These are phyloP conservation scores for Fraxinus dipetala DNA, from an alignment of 305 asterid genomes.

Conservation along the genomic window DNA sequence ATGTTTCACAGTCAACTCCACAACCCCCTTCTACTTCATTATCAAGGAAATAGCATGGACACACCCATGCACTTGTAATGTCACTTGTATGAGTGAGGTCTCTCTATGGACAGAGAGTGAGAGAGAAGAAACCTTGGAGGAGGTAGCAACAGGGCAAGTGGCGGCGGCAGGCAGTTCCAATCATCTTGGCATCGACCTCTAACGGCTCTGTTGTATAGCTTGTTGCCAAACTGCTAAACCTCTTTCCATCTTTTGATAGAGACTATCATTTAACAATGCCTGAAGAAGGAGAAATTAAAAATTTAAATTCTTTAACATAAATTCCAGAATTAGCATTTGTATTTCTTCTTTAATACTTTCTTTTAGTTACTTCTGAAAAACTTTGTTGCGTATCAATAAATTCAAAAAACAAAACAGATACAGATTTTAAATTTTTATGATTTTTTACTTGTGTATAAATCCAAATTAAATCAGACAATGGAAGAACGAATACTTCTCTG, in stretches of 20 bases:
- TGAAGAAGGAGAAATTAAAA: neutral
- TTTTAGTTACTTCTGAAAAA: too few relatives aligned
- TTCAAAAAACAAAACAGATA: too few relatives aligned
- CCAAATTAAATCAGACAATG: neutral
- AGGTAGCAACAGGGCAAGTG: too few relatives aligned
- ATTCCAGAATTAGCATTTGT: neutral
- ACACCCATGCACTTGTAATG: too few relatives aligned
- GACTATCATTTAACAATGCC: neutral
- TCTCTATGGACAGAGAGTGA: too few relatives aligned
- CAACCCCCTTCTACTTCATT: neutral
- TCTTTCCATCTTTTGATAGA: neutral
- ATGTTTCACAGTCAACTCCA: neutral
- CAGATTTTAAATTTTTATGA: too few relatives aligned
- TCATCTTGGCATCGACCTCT: neutral
- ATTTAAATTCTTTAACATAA: too few relatives aligned
- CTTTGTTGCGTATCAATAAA: too few relatives aligned
- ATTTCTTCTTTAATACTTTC: neutral
- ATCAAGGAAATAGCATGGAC: too few relatives aligned
- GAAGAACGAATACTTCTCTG: neutral
- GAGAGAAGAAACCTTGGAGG: too few relatives aligned
- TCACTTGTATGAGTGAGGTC: too few relatives aligned
- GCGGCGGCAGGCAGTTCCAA: too few relatives aligned
- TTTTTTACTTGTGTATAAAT: neutral
- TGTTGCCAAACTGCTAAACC: neutral
- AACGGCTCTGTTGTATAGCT: neutral